phyloP scores from a whole-genome alignment of 306 rosid species.

The Astragalus membranaceus region DNA sequence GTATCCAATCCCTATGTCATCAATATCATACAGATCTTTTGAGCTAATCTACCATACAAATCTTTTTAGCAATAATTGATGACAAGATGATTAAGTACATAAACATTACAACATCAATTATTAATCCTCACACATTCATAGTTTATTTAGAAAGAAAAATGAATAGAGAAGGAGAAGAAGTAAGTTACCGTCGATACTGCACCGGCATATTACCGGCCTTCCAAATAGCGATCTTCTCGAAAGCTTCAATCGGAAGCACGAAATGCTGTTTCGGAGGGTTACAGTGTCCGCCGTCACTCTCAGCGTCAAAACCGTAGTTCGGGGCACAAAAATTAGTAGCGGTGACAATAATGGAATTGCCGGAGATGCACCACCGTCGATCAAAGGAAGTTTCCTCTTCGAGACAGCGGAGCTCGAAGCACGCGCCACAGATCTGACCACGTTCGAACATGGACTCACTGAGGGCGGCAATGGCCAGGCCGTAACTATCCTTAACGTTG shows the following conservation, averaged over 20 bases:
- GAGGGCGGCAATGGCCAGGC: conserved; percentile 58
- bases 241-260: conserved; percentile 71
- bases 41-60: no score
- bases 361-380: conserved; percentile 79
- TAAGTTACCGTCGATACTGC: conserved; percentile 66
- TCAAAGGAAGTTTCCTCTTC: conserved; percentile 42
- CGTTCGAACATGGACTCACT: conserved; percentile 61
- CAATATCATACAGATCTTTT: no score
- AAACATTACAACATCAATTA: background rate
- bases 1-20: background rate
- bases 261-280: conserved; percentile 85
- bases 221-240: conserved; percentile 93
- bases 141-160: background rate
- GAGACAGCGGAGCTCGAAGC: conserved; percentile 64
- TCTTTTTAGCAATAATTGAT: no score
- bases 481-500: conserved; percentile 42
- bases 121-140: background rate
- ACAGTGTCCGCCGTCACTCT: conserved; percentile 62
- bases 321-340: conserved; percentile 87
- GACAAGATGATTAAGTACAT: background rate
- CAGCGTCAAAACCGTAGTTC: conserved; percentile 65
- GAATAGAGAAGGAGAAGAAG: background rate
- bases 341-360: conserved; percentile 53
- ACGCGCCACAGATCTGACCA: conserved; percentile 98
- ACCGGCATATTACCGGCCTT: conserved; percentile 83